Evolutionary conservation across 2,329 filamentous ascomycete genomes (phyloP).

Genomic region (Aureobasidium uvarum): DNA sequence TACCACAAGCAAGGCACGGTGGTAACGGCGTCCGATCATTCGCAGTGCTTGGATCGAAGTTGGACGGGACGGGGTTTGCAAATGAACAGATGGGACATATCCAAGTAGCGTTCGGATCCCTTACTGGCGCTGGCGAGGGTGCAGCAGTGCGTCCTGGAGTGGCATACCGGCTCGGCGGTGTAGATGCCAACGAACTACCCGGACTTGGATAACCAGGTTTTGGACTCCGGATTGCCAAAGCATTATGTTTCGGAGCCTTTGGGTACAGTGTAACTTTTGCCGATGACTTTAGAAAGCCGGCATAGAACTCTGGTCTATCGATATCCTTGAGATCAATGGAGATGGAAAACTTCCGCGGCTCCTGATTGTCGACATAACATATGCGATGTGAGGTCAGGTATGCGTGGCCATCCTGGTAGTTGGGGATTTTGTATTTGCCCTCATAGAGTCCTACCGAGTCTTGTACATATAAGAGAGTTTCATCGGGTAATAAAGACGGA

Average conservation of each 20-base stretch:
- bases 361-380: conserved; percentile 88
- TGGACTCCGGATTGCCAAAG: conserved; percentile 56
- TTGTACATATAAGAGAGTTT: conserved; percentile 93
- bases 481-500: conserved; percentile 87
- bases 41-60: conserved; percentile 83
- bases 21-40: conserved; percentile 76
- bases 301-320: conserved; percentile 86
- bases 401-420: conserved; percentile 92
- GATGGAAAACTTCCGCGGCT: conserved; percentile 80
- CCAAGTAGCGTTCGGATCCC: conserved; percentile 70
- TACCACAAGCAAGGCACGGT: conserved; percentile 88
- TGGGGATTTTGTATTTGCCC: conserved; percentile 92
- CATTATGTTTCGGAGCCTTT: conserved; percentile 69
- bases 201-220: conserved; percentile 50
- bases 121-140: conserved; percentile 50
- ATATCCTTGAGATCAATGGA: conserved; percentile 87
- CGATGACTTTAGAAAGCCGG: conserved; percentile 91
- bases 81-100: conserved; percentile 95
- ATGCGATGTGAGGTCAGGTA: conserved; percentile 94
- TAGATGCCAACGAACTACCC: conserved; percentile 50
- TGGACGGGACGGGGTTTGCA: conserved; percentile 86
- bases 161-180: conserved; percentile 46
- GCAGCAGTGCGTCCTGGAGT: conserved; percentile 42
- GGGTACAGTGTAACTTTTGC: conserved; percentile 87
- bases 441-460: conserved; percentile 97